These are phyloP conservation scores for Arctium lappa DNA, from an alignment of 129 eudicot species.

Conservation along the genomic window DNA sequence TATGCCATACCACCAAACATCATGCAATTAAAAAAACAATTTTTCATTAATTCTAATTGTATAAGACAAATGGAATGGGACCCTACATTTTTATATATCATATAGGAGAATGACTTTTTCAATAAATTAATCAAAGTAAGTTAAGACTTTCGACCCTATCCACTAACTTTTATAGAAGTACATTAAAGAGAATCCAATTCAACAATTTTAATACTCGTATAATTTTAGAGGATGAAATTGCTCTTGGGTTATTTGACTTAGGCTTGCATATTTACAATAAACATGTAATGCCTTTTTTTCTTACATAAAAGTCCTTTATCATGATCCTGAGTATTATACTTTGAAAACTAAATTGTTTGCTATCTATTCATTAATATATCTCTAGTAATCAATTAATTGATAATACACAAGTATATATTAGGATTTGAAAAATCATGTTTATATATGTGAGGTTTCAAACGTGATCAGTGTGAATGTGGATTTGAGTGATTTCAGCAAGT, in stretches of 20 bases:
- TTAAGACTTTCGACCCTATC: conserved; percentile 34
- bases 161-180: conserved; percentile 34
- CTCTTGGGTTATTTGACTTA: conserved; percentile 12
- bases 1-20: conserved; percentile 18
- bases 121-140: conserved; percentile 24
- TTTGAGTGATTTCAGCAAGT: no score
- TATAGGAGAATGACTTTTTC: conserved; percentile 20
- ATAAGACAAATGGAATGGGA: conserved; percentile 17
- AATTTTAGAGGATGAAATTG: conserved; percentile 23
- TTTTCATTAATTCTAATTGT: not conserved
- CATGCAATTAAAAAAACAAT: not conserved
- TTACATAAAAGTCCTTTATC: not conserved
- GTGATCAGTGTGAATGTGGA: no score
- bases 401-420: no score
- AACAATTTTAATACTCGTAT: conserved; percentile 29
- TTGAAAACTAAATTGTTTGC: not conserved
- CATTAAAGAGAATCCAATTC: conserved; percentile 36
- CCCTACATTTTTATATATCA: not conserved
- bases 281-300: not conserved
- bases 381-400: no score
- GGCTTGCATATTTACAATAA: not conserved
- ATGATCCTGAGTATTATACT: not conserved
- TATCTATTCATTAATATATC: not conserved
- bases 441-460: no score
- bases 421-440: no score